Evolutionary conservation across 768 basidiomycete species (phyloP).

Genomic region (Russula olivacea): DNA sequence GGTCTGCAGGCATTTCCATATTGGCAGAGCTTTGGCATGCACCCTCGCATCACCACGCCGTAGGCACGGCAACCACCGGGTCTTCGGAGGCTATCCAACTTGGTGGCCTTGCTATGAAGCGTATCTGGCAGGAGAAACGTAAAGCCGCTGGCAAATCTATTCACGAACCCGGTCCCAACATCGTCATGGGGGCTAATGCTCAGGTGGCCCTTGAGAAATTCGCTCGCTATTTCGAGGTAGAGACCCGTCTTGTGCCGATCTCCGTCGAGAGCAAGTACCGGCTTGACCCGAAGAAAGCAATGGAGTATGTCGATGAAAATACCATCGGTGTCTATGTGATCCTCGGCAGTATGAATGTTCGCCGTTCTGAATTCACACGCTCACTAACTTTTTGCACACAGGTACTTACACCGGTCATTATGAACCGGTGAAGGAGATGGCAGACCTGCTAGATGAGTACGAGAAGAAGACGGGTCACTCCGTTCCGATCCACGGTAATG

Average conservation of each 20-base stretch:
- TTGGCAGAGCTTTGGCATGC: conserved; percentile 67
- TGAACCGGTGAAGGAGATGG: conserved; percentile 84
- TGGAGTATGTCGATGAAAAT: conserved; percentile 65
- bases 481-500: conserved; percentile 39
- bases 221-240: conserved; percentile 63
- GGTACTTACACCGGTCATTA: conserved; percentile 50
- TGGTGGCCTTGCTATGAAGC: conserved; percentile 67
- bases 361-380: neutral
- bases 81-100: conserved; percentile 69
- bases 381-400: neutral
- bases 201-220: conserved; percentile 70
- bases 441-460: conserved; percentile 59
- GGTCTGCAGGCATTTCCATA: conserved; percentile 42
- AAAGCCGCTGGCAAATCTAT: conserved; percentile 60
- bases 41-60: conserved; percentile 45
- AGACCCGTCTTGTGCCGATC: conserved; percentile 58
- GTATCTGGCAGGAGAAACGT: conserved; percentile 61
- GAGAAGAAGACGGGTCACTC: conserved; percentile 41
- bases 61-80: conserved; percentile 68
- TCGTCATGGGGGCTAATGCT: conserved; percentile 62
- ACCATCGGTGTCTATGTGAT: conserved; percentile 65
- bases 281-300: conserved; percentile 61
- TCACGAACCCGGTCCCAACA: conserved; percentile 60
- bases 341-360: conserved; percentile 39
- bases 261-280: conserved; percentile 67